Evolutionary conservation across 192 early-diverging fungal genomes (phyloP), one percentile per base, ranked within the genome.

Genomic region (Spizellomyces sp.): DNA sequence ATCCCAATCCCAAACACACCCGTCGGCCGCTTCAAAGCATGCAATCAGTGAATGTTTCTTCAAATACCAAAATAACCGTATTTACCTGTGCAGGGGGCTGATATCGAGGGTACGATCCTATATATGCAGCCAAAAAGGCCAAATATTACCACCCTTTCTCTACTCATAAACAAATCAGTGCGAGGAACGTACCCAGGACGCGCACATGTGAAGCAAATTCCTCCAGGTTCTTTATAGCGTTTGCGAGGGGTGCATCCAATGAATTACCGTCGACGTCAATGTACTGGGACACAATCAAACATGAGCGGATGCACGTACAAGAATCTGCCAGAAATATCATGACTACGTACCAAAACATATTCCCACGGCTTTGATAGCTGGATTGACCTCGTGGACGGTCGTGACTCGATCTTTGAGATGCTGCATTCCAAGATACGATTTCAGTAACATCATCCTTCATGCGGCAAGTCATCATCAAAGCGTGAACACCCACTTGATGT

Each of bases 91-190:
- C 42, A 15, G 70, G 62, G 9, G 54, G 58, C 64, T 65, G 57
- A 63, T 79, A 75, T 14, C 77, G 73, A n/a, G 77, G 77, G 69
- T 79, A 79, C n/a, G 69, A 75, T 27, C 73, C 73, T 60, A 56
- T 50, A 22, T 41, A 10, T 15, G 44, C 14, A 41, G 27, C 27
- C 27, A 36, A 36, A 36, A 36, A 3, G 27, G 27, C 27, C 27
- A 36, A 36, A 36, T 36, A 36, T 36, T 36, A 36, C 27, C 27
- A 36, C 27, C 27, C 3, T 15, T 48, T 42, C 63, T n/a, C 5
- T 65, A 15, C 63, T 0, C 3, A 65, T 48, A n/a, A 4, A 15
- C 6, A 0, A 21, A 8, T n/a, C 21, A 19, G 14, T 58, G 10
- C 22, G 10, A 27, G n/a, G 19, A 59, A 15, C 56, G n/a, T 59